phyloP scores from a whole-genome alignment of 305 asterid genomes.

The Andrographis paniculata region DNA sequence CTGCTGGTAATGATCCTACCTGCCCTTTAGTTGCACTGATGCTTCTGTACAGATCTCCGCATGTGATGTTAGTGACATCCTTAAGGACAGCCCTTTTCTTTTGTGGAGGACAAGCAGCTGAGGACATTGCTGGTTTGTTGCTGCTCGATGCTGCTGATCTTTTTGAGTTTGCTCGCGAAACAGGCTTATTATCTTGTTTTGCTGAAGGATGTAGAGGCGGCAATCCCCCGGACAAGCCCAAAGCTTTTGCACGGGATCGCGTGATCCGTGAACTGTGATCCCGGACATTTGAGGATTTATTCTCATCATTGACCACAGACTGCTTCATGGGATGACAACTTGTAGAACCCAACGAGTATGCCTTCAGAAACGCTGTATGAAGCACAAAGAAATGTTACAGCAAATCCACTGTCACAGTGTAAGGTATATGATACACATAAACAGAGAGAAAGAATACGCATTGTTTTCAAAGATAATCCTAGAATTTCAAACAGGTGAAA shows the following conservation, averaged over 20 bases:
- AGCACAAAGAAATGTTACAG: background rate
- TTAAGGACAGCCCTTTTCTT: conserved; percentile 71
- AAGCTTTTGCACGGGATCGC: conserved; percentile 64
- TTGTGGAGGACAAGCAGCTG: conserved; percentile 28
- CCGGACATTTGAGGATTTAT: conserved; percentile 30
- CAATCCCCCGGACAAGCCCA: conserved; percentile 48
- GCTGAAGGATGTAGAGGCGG: conserved; percentile 62
- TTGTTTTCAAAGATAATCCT: background rate
- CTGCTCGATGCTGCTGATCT: conserved; percentile 46
- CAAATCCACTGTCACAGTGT: background rate
- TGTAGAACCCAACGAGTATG: conserved; percentile 23
- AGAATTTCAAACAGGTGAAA: too few species aligned
- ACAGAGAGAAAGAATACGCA: background rate
- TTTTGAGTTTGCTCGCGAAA: conserved; percentile 39
- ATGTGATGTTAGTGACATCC: conserved; percentile 66
- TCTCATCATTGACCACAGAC: conserved; percentile 55
- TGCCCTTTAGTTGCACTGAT: conserved; percentile 34
- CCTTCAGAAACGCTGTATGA: conserved; percentile 1
- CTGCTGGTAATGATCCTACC: conserved; percentile 28
- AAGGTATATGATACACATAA: background rate
- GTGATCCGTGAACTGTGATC: conserved; percentile 51
- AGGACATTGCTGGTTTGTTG: conserved; percentile 23
- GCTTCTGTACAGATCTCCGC: conserved; percentile 37
- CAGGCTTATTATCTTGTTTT: conserved; percentile 38
- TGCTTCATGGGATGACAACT: conserved; percentile 28